Base-by-base conservation (phyloP, 2,329 filamentous ascomycete genomes). In the Botryosphaeria dothidea region DNA sequence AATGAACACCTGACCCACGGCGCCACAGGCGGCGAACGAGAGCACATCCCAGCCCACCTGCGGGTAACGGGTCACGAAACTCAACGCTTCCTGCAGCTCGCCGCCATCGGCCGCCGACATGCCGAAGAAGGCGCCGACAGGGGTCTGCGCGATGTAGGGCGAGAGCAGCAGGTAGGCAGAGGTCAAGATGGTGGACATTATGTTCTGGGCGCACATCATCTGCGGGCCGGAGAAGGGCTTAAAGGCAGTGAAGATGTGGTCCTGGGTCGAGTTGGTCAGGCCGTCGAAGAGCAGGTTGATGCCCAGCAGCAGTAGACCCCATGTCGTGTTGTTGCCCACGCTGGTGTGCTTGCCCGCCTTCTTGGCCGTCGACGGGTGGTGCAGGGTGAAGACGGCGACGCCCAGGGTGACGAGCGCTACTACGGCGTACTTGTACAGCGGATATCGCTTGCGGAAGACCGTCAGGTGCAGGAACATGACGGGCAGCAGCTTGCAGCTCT, bases 141-240 rank as follows among this genome's bases (percentile, higher is more conserved):
- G 73, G 6, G 80, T 92, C 65, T 84, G 82, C 11, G 96, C 90
- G n/a, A 97, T 78, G 81, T 90, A 92, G 0, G 95, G 95, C 71
- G 89, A 91, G 21, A 93, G 73, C 19, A 94, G 69, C 49, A 99
- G 86, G 73, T 96, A 98, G 0, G 81, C 74, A 21, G 86, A 83
- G 3, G 93, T 98, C 65, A 98, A 83, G 52, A 88, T 74, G 3
- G 93, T 94, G 71, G 87, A 90, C 78, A 98, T 90, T 64, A 97
- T 82, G 76, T 98, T 99, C 79, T 97, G 92, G 43, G 94, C 93
- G 76, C 93, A 96, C 95, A 99, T 99, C 95, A 99, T 99, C 85
- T 99, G 95, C 66, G 94, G 93, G 9, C 95, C 95, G 2, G 88
- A 87, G 76, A 95, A 97, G 15, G 90, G 88, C 69, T 87, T 88